Base-by-base conservation (phyloP, 768 basidiomycete species). In the Tulasnella sp. region DNA sequence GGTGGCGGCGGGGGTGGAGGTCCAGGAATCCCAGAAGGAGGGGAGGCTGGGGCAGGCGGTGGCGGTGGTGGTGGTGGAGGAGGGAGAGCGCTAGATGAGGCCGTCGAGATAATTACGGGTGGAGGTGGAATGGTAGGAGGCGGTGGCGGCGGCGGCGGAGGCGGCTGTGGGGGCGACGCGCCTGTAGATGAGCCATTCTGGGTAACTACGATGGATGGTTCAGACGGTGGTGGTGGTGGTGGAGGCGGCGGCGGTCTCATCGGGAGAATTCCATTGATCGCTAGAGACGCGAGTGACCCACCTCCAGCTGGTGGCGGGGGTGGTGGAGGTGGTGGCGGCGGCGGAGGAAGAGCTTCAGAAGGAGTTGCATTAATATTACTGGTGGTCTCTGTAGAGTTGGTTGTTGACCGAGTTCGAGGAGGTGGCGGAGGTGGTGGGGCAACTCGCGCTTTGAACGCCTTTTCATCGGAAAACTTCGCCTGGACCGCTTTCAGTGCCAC, bases 381-480 rank as follows among this genome's bases (percentile, higher is more conserved):
- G 11, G n/a, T 11, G 17, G 22, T 12, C 16, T 52, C 59, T 16
- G 35, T 34, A 41, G 26, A 34, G 44, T 47, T 47, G 29, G 34
- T 19, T 12, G 47, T 52, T 34, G 69, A 36, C 17, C 69, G 34
- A 29, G 32, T 34, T 35, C 37, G 37, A 19, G 42, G 47, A 41
- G 84, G 81, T 17, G 88, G 87, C 0, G 87, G 86, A 0, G 88
- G 90, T 0, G 87, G 89, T 8, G 90, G 89, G 0, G 88, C 80
- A 39, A 87, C 86, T 66, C 84, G 85, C 1, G 83, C 82, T 77
- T 93, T 92, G 80, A 88, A 91, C 75, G 88, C 88, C 76, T 87
- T 86, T 79, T 92, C 90, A 1, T 84, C 86, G 76, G 83, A 83
- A 73, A 77, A 80, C 72, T 80, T 80, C 86, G 83, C 17, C 81